Conservation (phyloP, 23 red algal genomes). For the Gracilaria domingensis region DNA sequence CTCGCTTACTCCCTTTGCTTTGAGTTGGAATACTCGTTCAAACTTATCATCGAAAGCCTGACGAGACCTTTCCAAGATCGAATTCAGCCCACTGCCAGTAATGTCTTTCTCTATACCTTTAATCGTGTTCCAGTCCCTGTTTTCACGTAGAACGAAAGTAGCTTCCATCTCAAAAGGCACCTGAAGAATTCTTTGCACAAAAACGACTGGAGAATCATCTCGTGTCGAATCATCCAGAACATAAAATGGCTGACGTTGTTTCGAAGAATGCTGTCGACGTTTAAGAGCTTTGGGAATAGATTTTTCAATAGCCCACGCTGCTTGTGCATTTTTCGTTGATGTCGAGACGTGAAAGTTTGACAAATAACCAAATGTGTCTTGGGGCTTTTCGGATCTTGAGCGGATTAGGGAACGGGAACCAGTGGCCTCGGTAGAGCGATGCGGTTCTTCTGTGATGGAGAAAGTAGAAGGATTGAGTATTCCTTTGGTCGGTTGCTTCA, state of each 20-base stretch:
- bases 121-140: conserved; percentile 19
- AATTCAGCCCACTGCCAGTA: conserved; percentile 24
- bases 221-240: conserved; percentile 37
- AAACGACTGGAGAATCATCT: conserved; percentile 1
- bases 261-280: conserved; percentile 6
- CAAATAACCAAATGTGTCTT: not conserved
- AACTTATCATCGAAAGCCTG: conserved; percentile 58
- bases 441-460: not conserved
- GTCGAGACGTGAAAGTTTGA: conserved; percentile 44
- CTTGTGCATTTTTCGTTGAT: not conserved
- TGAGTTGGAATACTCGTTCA: conserved; percentile 61
- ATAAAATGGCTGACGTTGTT: not conserved
- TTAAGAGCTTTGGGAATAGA: conserved; percentile 4
- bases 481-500: conserved; percentile 42
- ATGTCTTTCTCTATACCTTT: conserved; percentile 26
- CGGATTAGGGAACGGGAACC: conserved; percentile 52
- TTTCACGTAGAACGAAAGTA: conserved; percentile 51
- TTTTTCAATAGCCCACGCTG: conserved; percentile 69
- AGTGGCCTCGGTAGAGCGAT: not conserved
- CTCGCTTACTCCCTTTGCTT: conserved; percentile 28
- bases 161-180: conserved; percentile 82
- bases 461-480: conserved; percentile 1
- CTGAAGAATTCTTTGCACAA: conserved; percentile 74
- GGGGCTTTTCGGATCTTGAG: conserved; percentile 28
- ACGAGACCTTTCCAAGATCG: conserved; percentile 25